These are phyloP conservation scores for Abelmoschus esculentus DNA, from an alignment of 345 rosid genomes.

Conservation along the genomic window DNA sequence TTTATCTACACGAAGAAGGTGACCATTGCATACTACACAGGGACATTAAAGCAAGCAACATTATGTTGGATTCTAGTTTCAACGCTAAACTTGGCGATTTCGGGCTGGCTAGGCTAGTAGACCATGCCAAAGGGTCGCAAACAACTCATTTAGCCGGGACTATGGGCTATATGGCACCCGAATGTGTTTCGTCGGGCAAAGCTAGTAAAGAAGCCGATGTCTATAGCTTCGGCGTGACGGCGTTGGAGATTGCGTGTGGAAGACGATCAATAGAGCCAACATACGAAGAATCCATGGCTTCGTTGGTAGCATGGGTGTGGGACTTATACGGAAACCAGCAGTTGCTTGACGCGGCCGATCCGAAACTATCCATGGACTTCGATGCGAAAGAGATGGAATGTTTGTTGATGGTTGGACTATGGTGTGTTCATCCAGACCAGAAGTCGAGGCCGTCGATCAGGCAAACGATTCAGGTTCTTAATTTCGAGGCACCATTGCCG, in stretches of 20 bases:
- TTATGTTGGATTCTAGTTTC: slow-evolving; percentile 17
- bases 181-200: background rate
- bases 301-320: slow-evolving; percentile 10
- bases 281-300: no score
- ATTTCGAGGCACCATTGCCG: slow-evolving; percentile 12
- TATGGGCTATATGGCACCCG: no score
- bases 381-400: slow-evolving; percentile 11
- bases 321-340: background rate
- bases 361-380: background rate
- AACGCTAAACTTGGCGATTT: no score
- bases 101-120: no score
- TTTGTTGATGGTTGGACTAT: slow-evolving; percentile 18
- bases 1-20: slow-evolving; percentile 21
- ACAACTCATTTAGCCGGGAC: no score
- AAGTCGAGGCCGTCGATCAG: slow-evolving; percentile 18
- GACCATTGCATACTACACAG: slow-evolving; percentile 22
- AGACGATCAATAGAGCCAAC: no score
- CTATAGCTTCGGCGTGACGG: no score
- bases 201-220: slow-evolving; percentile 13
- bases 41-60: slow-evolving; percentile 27
- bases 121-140: no score
- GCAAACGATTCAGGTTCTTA: slow-evolving; percentile 15
- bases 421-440: slow-evolving; percentile 14
- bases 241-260: no score
- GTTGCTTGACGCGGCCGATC: background rate